Base-by-base conservation (phyloP, 805 yeast genomes). In the Candida taoyuanica region DNA sequence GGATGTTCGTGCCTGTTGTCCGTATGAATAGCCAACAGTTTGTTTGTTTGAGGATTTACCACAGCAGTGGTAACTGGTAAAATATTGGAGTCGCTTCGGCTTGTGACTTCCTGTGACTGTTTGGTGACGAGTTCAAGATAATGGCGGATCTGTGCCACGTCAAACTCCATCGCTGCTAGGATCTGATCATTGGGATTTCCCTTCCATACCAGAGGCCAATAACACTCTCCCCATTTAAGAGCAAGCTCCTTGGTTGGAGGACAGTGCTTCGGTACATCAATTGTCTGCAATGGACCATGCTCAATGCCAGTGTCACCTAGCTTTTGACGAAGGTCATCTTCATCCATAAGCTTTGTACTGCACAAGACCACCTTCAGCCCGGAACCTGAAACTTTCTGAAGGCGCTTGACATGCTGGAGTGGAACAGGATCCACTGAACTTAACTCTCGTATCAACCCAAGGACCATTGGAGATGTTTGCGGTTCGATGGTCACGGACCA, bases 121-220 rank as follows among this genome's bases (percentile, higher is more conserved):
- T 51, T 48, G 2, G 67, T 47, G 16, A 69, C 53, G 11, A 37
- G 31, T 2, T 40, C 29, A 20, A 70, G 49, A 36, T 65, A 60
- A 3, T 49, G 35, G 25, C 52, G 51, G 34, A 77, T 78, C 19
- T 55, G 55, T 0, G 49, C 62, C 35, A 76, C 65, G 43, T 84
- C 74, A 37, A 79, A 64, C 3, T 50, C 50, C 17, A 78, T 66
- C 7, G 74, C 77, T 20, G 81, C 77, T 28, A 86, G 59, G 23
- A 73, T 73, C 52, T 84, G 93, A 42, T 79, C 77, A 48, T 78
- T 69, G 0, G 95, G 94, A 53, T 89, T 87, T 0, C 98, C 98
- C 49, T 88, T 80, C 98, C 98, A 93, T 28, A 86, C 70, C 37
- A 86, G 63, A 0, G 98, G 98, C 98, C 98, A 91, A 47, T 71